Percentiles rank a stretch among this genome's conserved stretches.
These are phyloP conservation scores for Bipolaris zeicola DNA, from an alignment of 2,329 filamentous ascomycete genomes.

Conservation along the genomic window DNA sequence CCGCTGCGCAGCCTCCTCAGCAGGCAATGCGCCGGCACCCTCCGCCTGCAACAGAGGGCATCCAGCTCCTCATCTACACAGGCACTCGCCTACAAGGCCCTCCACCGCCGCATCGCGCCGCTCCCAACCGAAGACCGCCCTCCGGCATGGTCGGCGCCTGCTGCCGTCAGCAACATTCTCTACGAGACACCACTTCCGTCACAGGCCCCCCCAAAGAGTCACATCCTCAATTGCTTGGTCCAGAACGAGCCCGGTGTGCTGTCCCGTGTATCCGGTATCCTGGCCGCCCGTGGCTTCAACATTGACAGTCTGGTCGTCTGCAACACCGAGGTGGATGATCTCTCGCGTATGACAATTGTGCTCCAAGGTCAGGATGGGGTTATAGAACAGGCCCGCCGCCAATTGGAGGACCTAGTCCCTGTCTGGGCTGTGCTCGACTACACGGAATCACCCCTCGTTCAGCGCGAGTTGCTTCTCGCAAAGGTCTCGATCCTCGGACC, in stretches of 20 bases:
- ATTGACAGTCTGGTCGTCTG: constrained; percentile 98
- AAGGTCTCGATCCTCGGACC: constrained; percentile 97
- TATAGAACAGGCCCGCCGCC: constrained; percentile 92
- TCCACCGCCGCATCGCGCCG: constrained; percentile 87
- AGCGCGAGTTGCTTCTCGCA: constrained; percentile 91
- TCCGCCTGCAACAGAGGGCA: constrained; percentile 41
- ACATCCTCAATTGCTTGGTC: constrained; percentile 96
- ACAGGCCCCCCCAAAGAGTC: constrained; percentile 82
- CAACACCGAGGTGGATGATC: constrained; percentile 94
- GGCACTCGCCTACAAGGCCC: constrained; percentile 94
- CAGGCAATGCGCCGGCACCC: constrained; percentile 33
- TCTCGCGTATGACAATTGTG: constrained; percentile 98
- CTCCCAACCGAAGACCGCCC: constrained; percentile 77
- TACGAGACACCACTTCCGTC: constrained; percentile 95
- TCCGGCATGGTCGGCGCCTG: constrained; percentile 84
- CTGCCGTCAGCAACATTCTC: constrained; percentile 96
- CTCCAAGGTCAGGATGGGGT: constrained; percentile 95
- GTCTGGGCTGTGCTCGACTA: constrained; percentile 99
- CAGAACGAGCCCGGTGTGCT: constrained; percentile 98
- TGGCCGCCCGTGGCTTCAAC: constrained; percentile 97
- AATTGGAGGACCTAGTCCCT: constrained; percentile 94
- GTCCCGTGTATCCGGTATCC: constrained; percentile 92
- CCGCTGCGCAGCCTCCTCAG: constrained; percentile 44
- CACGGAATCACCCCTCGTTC: constrained; percentile 87
- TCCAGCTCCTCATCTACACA: constrained; percentile 75